These are phyloP conservation scores for Pleurotus eryngii DNA, from an alignment of 768 basidiomycete species.

Conservation along the genomic window DNA sequence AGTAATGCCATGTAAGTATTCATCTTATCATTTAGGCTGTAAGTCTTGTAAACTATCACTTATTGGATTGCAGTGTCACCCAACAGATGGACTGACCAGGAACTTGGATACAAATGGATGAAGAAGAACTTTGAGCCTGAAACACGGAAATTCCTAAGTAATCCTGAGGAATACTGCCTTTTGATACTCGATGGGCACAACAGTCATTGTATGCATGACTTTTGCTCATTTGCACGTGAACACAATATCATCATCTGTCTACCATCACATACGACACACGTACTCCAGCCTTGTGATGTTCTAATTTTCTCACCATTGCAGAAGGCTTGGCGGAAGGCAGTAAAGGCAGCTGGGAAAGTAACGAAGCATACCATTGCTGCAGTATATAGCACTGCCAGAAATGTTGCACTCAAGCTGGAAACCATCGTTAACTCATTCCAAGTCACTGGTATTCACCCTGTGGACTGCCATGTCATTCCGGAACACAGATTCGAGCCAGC, in stretches of 20 bases:
- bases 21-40: neutral
- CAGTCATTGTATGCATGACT: constrained; percentile 27
- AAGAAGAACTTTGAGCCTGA: constrained; percentile 28
- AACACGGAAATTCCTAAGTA: constrained; percentile 12
- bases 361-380: neutral
- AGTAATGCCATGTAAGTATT: constrained; percentile 26
- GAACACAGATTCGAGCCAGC: constrained; percentile 7
- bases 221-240: constrained; percentile 22
- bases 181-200: constrained; percentile 38
- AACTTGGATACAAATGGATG: constrained; percentile 30
- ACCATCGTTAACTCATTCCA: constrained; percentile 17
- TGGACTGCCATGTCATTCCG: constrained; percentile 13
- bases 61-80: constrained; percentile 28
- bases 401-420: constrained; percentile 10
- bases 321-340: constrained; percentile 22
- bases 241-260: constrained; percentile 33
- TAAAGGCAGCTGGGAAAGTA: constrained; percentile 10
- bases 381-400: constrained; percentile 8
- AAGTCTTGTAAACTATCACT: neutral
- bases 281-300: constrained; percentile 32
- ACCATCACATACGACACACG: constrained; percentile 33
- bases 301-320: constrained; percentile 34
- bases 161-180: constrained; percentile 18
- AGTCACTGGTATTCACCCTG: constrained; percentile 19
- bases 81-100: constrained; percentile 39